A percentile compares a stretch with the other conserved stretches of the same genome.
These are phyloP conservation scores for Penicillium dipodomyicola DNA, from an alignment of 495 filamentous ascomycete genomes.

Conservation along the genomic window DNA sequence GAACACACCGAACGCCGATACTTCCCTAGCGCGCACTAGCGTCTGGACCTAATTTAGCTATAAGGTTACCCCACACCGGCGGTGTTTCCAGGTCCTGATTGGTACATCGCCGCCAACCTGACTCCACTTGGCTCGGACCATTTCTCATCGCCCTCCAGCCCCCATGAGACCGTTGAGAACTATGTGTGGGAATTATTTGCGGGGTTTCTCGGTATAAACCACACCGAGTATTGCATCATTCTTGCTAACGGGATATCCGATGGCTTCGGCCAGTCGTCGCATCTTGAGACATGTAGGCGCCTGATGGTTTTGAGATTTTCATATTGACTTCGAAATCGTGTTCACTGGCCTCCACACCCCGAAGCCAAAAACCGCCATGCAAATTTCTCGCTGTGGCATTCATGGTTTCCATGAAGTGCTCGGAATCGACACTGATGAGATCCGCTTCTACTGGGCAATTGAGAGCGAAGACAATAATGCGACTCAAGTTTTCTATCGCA, in stretches of 20 bases:
- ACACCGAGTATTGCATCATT: background rate
- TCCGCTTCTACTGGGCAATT: conserved; percentile 29
- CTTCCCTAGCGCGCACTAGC: background rate
- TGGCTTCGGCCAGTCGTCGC: background rate
- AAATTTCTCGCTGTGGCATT: conserved; percentile 28
- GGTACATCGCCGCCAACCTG: background rate
- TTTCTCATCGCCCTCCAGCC: background rate
- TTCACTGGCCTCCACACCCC: background rate
- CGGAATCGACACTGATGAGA: conserved; percentile 29
- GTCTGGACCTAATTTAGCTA: background rate
- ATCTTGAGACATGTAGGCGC: too few species aligned
- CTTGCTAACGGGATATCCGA: background rate
- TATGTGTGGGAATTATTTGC: background rate
- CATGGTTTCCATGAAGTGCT: conserved; percentile 32
- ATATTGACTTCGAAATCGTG: background rate
- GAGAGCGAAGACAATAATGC: conserved; percentile 7
- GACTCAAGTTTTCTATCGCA: conserved; percentile 23
- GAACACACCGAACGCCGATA: too few species aligned
- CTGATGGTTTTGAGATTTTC: background rate
- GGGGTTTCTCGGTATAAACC: conserved; percentile 1
- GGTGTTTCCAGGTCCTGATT: background rate
- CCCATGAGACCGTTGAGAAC: background rate
- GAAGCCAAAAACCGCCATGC: conserved; percentile 8
- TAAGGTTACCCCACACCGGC: background rate
- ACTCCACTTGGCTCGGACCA: too few species aligned